Evolutionary conservation across 164 flowering plant genomes (phyloP), one percentile per base, ranked within the genome.

Genomic region (Sextonia rubra): DNA sequence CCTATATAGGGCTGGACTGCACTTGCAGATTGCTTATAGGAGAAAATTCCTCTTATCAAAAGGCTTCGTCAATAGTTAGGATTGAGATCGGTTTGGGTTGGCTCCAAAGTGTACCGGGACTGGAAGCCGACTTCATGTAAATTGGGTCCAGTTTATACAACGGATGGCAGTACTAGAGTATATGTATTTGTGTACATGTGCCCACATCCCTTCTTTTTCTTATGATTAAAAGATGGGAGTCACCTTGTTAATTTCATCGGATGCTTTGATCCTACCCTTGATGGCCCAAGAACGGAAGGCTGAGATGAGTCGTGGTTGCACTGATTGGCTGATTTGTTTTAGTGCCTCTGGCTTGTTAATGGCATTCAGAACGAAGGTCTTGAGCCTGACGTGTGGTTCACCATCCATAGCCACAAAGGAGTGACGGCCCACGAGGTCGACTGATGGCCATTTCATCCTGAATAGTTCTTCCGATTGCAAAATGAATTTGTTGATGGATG

Each of bases 181-280:
- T 32, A 32, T 32, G 5, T 6, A 32, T 9, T 32, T 32, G 44
- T 32, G 7, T 32, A 9, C 44, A 32, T 6, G n/a, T 32, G 44
- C 44, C 7, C 44, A 7, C 8, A 32, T 32, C 44, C 9, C 9
- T 32, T 30, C 5, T 32, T 32, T 32, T 37, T 37, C 8, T 37
- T 37, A 37, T 37, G 44, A 37, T 37, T 37, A 48, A 12, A 7
- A 25, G 18, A 29, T 9, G 26, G 15, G 44, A 12, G 12, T 58
- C 24, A 81, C 90, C 88, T 81, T 84, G 62, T 77, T 83, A 72
- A 71, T 60, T 73, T 85, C 85, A 12, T 70, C 64, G 12, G 60
- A 58, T 1, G 78, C 85, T 47, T 17, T 64, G 23, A 80, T 49
- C 61, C 29, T 55, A 14, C 79, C 78, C 66, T 47, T 67, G 23